Evolutionary conservation across 352 stramenopile genomes (phyloP), one percentile per base, ranked within the genome.

Genomic region (Pythium sukuiense): DNA sequence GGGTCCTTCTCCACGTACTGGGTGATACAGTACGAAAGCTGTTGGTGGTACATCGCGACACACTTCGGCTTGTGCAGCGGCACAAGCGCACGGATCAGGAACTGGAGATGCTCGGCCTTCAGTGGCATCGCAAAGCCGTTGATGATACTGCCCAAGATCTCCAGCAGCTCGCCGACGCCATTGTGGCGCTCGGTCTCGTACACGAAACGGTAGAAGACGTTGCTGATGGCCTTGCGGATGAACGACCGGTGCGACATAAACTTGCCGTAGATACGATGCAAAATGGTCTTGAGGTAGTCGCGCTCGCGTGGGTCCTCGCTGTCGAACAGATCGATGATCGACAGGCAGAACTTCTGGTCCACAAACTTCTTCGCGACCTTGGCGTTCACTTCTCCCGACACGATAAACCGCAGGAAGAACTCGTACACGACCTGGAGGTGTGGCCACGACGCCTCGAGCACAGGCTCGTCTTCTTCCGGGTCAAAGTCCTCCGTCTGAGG

Each of bases 1-100:
- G 96, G 93, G 76, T 99, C 97, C 72, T 99, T 99, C 76, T 99
- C 97, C 24, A 99, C 96, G 63, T 99, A 99, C 77, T 99, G 97
- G 58, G 98, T 98, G 30, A 99, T 98, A 83, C 97, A 99, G 77
- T 99, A 99, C 4, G 95, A 98, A 8, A 99, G 77, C 71, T 99
- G 97, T 69, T 99, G 96, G 67, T 99, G 97, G 71, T 99, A 99
- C 63, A 98, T 89, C 46, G 86, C 85, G 24, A 98, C 85, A 73
- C 85, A 96, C 59, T 97, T 97, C 5, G 65, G 55, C 77, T 99
- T 99, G 84, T 99, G 97, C 41, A 99, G 85, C 11, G 97, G 97
- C 62, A 99, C 98, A 29, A 99, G 72, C 11, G 96, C 95, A 49
- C 90, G 80, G 49, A 97, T 70, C 4, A 99, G 82, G 67, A 98